A percentile compares a stretch with the other conserved stretches of the same genome.
These are phyloP conservation scores for Striga asiatica DNA, from an alignment of 257 asterid species.

Conservation along the genomic window DNA sequence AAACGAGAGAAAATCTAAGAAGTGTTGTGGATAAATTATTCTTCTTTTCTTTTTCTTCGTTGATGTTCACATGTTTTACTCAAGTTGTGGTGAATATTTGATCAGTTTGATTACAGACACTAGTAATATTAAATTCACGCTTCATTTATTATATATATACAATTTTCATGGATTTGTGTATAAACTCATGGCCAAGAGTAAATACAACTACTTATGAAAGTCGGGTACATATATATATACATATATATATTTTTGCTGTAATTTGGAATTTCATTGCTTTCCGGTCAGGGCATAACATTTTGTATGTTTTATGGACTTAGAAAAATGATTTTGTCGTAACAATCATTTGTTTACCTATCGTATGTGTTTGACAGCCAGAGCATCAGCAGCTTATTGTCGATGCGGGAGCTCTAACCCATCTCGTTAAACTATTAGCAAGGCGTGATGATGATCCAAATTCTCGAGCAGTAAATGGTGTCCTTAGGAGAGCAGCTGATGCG, in stretches of 20 bases:
- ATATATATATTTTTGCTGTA: too few relatives aligned
- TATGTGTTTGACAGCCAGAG: slow-evolving; percentile 64
- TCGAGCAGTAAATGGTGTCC: slow-evolving; percentile 74
- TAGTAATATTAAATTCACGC: not conserved
- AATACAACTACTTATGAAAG: not conserved
- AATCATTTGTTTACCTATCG: slow-evolving; percentile 1
- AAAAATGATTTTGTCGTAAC: not conserved
- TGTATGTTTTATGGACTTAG: not conserved
- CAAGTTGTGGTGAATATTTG: not conserved
- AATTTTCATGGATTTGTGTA: not conserved
- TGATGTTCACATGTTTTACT: not conserved
- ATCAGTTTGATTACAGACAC: not conserved
- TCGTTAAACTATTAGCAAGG: slow-evolving; percentile 70
- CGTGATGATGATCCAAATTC: slow-evolving; percentile 50
- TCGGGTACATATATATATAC: slow-evolving; percentile 4
- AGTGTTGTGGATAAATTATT: not conserved
- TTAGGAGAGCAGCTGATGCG: slow-evolving; percentile 96
- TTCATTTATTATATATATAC: not conserved
- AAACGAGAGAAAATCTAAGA: not conserved
- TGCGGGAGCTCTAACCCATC: slow-evolving; percentile 91
- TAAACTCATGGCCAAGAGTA: not conserved
- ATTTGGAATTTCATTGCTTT: not conserved
- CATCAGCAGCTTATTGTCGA: slow-evolving; percentile 96
- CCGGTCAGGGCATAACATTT: not conserved
- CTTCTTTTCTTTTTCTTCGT: not conserved